Percentiles rank a stretch among this genome's conserved stretches.
phyloP scores from a whole-genome alignment of 1,284 basidiomycete genomes.

The Rhodotorula mucilaginosa region DNA sequence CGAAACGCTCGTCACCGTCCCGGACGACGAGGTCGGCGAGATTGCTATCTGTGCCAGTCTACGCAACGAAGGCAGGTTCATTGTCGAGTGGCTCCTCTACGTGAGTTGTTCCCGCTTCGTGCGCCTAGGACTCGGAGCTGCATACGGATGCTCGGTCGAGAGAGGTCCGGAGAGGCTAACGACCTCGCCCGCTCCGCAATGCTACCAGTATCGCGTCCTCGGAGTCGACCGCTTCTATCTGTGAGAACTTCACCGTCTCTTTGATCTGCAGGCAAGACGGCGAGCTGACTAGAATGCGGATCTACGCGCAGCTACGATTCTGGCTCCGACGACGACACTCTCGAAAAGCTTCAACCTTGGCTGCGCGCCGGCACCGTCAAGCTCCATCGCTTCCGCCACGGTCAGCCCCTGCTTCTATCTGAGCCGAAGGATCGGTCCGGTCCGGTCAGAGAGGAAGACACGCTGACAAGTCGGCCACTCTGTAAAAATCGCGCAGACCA shows the following conservation, averaged over 20 bases:
- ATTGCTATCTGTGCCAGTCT: constrained; percentile 18
- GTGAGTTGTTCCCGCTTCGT: neutral
- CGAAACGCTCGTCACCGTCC: constrained; percentile 12
- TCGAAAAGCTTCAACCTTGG: constrained; percentile 13
- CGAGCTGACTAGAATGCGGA: neutral
- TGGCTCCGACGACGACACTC: constrained; percentile 9
- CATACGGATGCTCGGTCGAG: no score
- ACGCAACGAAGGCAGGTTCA: constrained; percentile 16
- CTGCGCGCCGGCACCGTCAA: constrained; percentile 9
- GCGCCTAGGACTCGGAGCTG: no score
- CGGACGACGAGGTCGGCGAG: constrained; percentile 4
- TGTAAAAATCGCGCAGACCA: constrained; percentile 1
- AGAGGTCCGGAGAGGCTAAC: no score
- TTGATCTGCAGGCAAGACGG: neutral
- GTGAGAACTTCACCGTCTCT: neutral
- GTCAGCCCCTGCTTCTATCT: neutral
- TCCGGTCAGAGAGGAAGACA: no score
- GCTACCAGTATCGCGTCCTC: constrained; percentile 3
- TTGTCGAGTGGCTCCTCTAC: constrained; percentile 19
- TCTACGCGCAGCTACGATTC: constrained; percentile 8
- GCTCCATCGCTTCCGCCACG: constrained; percentile 11
- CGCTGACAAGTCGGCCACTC: neutral
- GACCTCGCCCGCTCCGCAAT: no score
- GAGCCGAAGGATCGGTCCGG: no score
- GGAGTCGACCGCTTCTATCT: constrained; percentile 24